phyloP scores from a whole-genome alignment of 345 rosid genomes.

The Gossypium sturtianum region DNA sequence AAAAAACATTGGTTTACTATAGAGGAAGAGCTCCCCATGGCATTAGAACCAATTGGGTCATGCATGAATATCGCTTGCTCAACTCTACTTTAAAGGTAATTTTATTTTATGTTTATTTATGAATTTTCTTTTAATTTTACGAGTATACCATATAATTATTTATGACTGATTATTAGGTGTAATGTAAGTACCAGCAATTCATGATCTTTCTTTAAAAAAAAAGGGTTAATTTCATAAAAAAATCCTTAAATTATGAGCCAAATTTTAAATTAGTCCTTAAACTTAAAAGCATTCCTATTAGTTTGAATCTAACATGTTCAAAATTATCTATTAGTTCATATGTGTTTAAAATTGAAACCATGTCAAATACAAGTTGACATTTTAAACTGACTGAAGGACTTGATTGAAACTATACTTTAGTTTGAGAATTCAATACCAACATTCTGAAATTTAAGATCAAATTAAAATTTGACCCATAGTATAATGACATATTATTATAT shows the following conservation, averaged over 20 bases:
- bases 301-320: neutral
- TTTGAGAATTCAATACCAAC: neutral
- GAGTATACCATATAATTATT: constrained; percentile 3
- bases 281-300: neutral
- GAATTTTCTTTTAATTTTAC: constrained; percentile 17
- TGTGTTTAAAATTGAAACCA: neutral
- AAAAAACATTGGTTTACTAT: constrained; percentile 72
- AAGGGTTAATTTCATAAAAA: neutral
- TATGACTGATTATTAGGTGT: constrained; percentile 22
- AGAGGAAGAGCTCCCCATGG: constrained; percentile 74
- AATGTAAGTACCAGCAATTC: neutral
- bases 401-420: neutral
- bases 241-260: neutral
- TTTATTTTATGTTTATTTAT: constrained; percentile 1
- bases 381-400: too few relatives aligned
- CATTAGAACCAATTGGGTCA: constrained; percentile 66
- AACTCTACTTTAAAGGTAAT: constrained; percentile 20
- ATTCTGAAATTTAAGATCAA: neutral
- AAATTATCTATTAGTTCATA: neutral
- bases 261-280: neutral
- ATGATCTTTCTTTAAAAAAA: neutral
- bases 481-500: neutral
- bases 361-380: too few relatives aligned
- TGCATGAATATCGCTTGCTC: constrained; percentile 68
- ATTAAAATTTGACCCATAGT: neutral